Base-by-base conservation (phyloP, 352 stramenopile species). In the Globisporangium perplexum region DNA sequence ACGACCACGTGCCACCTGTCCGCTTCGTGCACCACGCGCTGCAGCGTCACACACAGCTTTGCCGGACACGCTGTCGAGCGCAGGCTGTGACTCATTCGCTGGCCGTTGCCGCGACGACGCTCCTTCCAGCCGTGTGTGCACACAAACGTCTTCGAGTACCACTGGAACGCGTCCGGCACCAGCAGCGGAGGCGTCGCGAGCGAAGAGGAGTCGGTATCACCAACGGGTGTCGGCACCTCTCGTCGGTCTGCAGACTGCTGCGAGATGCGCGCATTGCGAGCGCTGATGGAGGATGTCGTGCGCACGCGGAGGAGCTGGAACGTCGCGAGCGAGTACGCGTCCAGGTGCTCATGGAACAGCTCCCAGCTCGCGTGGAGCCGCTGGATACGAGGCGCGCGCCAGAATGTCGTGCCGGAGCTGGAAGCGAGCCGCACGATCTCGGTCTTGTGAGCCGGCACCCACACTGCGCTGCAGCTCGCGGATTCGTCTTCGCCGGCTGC, bases 101-200 rank as follows among this genome's bases (percentile, higher is more conserved):
- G 79, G 1, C 80, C 80, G 48, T 70, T 82, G 26, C 80, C 80
- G 18, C 80, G 76, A 38, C 77, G 80, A 8, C 80, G 73, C 47
- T 77, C 70, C 47, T 91, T 89, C 80, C 77, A 89, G 1, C 80
- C 80, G 48, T 91, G 77, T 4, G 80, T 91, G 47, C 80, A 91
- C 23, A 91, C 55, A 39, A 86, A 89, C 2, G 80, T 91, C 59
- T 91, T 91, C 10, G 77, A 87, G 50, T 91, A 91, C 77, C 77
- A 91, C 48, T 87, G 69, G 30, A 72, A 88, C 15, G 60, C 62
- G 14, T 76, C 62, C 3, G 80, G 80, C 12, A 88, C 67, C 6
- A 88, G 53, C 45, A 77, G 69, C 1, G 52, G 35, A 0, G 42
- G 22, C 4, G 47, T 8, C 59, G 49, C 7, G 5, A 11, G 17